Evolutionary conservation across 164 flowering plant species (phyloP).

Genomic region (Magnolia changhungtana): DNA sequence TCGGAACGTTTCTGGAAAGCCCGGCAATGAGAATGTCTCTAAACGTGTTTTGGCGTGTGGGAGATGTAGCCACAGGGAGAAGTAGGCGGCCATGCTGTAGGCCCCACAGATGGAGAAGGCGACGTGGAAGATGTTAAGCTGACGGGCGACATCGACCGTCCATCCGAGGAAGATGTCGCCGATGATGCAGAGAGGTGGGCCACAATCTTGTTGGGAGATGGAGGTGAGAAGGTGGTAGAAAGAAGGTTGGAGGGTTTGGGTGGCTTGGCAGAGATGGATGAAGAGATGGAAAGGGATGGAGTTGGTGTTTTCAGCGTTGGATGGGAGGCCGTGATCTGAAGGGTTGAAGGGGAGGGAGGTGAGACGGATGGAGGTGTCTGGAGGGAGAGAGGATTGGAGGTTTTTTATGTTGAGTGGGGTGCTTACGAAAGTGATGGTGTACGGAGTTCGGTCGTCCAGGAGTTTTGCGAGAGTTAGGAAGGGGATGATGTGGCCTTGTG

Average conservation of each 20-base stretch:
- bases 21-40: constrained; percentile 2
- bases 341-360: constrained; percentile 8
- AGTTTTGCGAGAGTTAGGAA: constrained; percentile 12
- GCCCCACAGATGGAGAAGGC: constrained; percentile 1
- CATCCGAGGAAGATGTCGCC: constrained; percentile 14
- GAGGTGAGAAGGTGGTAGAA: constrained; percentile 4
- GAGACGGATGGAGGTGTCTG: constrained; percentile 9
- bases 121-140: background rate
- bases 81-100: background rate
- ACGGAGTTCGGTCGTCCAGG: background rate
- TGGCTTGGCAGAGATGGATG: constrained; percentile 12
- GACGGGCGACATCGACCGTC: constrained; percentile 9
- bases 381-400: constrained; percentile 3
- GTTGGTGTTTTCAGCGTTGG: constrained; percentile 14
- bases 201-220: background rate
- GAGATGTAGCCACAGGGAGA: constrained; percentile 10
- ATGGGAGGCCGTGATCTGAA: constrained; percentile 19
- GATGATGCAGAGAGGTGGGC: constrained; percentile 9
- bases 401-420: constrained; percentile 15
- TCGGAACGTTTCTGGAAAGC: constrained; percentile 2
- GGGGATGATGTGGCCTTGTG: constrained; percentile 14
- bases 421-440: constrained; percentile 18
- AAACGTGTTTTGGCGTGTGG: constrained; percentile 3
- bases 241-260: constrained; percentile 10
- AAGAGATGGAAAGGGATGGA: constrained; percentile 7